phyloP scores from a whole-genome alignment of 371 early-diverging fungal species.

The Mucor circinelloides region DNA sequence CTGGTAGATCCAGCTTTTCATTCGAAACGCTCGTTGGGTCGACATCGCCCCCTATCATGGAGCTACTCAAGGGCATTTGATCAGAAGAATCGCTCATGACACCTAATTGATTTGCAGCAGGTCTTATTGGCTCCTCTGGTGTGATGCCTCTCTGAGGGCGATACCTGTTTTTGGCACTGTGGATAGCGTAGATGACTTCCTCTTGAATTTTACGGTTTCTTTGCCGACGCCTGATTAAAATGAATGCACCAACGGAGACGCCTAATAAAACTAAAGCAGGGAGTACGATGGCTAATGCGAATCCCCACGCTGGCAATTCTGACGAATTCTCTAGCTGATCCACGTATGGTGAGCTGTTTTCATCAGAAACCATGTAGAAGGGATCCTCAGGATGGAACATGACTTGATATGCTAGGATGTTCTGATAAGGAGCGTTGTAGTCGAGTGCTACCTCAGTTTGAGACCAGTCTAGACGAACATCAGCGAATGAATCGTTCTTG shows the following conservation, averaged over 20 bases:
- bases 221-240: not conserved
- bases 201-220: not conserved
- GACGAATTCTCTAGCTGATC: not conserved
- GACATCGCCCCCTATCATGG: not conserved
- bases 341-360: not conserved
- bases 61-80: not conserved
- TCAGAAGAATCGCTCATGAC: not conserved
- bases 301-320: not conserved
- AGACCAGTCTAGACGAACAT: slow-evolving; percentile 42
- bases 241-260: not conserved
- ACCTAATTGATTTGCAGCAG: not conserved
- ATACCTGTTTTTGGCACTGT: not conserved
- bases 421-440: slow-evolving; percentile 55
- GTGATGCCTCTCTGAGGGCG: not conserved
- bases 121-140: not conserved
- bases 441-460: slow-evolving; percentile 58
- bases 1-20: not conserved
- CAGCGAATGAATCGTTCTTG: slow-evolving; percentile 42
- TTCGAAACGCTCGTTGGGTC: not conserved
- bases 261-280: not conserved
- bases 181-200: not conserved
- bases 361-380: not conserved
- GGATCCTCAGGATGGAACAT: slow-evolving; percentile 24
- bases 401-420: slow-evolving; percentile 50
- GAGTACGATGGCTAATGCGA: not conserved